These are phyloP conservation scores for Talaromyces sp. DNA, from an alignment of 2,329 filamentous ascomycete species.

Conservation along the genomic window DNA sequence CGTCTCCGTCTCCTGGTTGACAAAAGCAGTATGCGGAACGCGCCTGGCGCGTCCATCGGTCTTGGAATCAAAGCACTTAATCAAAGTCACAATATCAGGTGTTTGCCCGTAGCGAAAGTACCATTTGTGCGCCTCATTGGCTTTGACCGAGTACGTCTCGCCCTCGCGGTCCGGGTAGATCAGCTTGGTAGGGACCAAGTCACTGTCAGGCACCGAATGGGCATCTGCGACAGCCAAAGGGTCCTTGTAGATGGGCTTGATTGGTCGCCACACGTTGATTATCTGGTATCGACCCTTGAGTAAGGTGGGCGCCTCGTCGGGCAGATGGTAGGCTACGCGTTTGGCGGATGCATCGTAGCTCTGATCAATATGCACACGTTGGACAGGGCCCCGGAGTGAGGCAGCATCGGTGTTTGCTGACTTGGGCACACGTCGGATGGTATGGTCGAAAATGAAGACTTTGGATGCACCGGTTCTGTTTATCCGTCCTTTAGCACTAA, in stretches of 20 bases:
- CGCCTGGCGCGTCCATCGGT: constrained; percentile 48
- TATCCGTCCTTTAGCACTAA: background rate
- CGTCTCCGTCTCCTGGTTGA: constrained; percentile 40
- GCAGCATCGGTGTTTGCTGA: constrained; percentile 25
- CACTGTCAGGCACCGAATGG: constrained; percentile 43
- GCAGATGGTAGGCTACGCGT: constrained; percentile 40
- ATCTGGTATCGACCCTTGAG: constrained; percentile 43
- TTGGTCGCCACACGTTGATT: constrained; percentile 49
- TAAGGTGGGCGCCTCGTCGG: constrained; percentile 37
- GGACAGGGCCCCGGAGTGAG: constrained; percentile 38
- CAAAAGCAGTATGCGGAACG: constrained; percentile 53
- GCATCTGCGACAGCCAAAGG: constrained; percentile 52
- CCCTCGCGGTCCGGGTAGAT: constrained; percentile 49
- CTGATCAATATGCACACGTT: constrained; percentile 49
- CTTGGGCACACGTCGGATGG: constrained; percentile 35
- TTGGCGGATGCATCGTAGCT: constrained; percentile 39
- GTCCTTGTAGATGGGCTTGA: constrained; percentile 47
- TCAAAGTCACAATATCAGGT: constrained; percentile 51
- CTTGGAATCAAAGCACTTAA: constrained; percentile 59
- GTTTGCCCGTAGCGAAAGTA: constrained; percentile 48
- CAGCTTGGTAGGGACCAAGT: constrained; percentile 45
- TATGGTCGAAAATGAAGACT: constrained; percentile 47
- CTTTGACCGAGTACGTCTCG: constrained; percentile 44
- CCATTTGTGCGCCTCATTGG: constrained; percentile 44
- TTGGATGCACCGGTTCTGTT: constrained; percentile 36